Conservation (phyloP, 345 rosid species). For the rapeseed (Brassica napus) region DNA sequence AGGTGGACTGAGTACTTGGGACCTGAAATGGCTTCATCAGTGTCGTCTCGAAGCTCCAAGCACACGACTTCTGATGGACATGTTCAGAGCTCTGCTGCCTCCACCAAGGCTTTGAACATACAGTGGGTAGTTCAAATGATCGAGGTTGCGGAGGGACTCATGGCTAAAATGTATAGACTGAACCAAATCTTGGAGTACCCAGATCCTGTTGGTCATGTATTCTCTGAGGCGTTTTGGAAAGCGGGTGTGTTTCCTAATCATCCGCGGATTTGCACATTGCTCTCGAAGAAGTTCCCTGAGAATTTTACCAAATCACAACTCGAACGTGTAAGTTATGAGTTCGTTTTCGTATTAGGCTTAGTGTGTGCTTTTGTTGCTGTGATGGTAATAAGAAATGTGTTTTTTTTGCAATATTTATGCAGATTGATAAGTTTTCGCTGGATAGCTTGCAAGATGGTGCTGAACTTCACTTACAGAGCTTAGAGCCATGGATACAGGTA, state of each 20-base stretch:
- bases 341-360: background rate
- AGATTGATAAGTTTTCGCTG: conserved; percentile 90
- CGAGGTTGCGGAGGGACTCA: conserved; percentile 92
- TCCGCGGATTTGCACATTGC: conserved; percentile 82
- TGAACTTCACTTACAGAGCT: conserved; percentile 86
- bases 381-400: conserved; percentile 1
- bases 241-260: conserved; percentile 84
- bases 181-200: conserved; percentile 94
- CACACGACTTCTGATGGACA: conserved; percentile 63
- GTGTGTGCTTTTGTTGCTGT: conserved; percentile 16
- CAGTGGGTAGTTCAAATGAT: conserved; percentile 89
- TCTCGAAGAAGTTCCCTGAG: conserved; percentile 94
- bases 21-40: conserved; percentile 63
- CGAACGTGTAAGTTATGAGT: conserved; percentile 71
- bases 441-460: conserved; percentile 86
- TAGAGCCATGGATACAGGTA: conserved; percentile 99
- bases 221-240: conserved; percentile 93
- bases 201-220: conserved; percentile 69
- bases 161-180: conserved; percentile 95
- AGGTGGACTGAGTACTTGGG: conserved; percentile 97
- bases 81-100: conserved; percentile 59
- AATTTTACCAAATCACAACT: conserved; percentile 93
- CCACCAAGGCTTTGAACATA: conserved; percentile 85
- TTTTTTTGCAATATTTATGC: conserved; percentile 28
- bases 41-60: conserved; percentile 58